Evolutionary conservation across 2,329 filamentous ascomycete species (phyloP), one percentile per base, ranked within the genome.

Genomic region (Aspergillus pseudotamarii): DNA sequence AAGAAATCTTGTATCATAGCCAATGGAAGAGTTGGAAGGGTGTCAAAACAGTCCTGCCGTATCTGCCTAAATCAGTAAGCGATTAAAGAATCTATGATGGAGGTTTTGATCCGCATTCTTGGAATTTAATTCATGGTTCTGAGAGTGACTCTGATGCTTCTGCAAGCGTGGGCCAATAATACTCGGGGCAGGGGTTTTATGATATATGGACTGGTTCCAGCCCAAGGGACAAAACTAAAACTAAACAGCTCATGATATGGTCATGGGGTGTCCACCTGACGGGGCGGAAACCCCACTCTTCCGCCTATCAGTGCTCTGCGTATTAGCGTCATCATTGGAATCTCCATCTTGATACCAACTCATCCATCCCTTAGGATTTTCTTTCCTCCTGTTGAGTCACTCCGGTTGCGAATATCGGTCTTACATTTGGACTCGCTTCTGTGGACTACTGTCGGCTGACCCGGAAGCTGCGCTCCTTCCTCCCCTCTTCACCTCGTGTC

Each of bases 261-360:
- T 51, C 48, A 51, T 51, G 48, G 57, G n/a, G 57, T 61, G 57
- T 64, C 62, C 65, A 68, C 65, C 61, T 66, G 65, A 67, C 64
- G 63, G 65, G 48, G 28, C 48, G 48, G 59, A 60, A 34, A 57
- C 68, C 68, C 68, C 68, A 66, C 68, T 64, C 62, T 51, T 60
- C 63, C 30, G 57, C 64, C 64, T 66, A 66, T 64, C 65, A 65
- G 65, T 64, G 41, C 36, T 59, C 51, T 38, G 41, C 51, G 32
- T 62, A 63, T 62, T 59, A 53, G 57, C 67, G 61, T 67, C 67
- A 68, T 65, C 62, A 64, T 59, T 56, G 16, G 23, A n/a, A 11
- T 41, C 45, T 14, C 9, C 34, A 34, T 53, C 19, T 30, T 46
- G 21, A 26, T 19, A 36, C 30, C 30, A 53, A 59, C 45, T 59